Conservation (phyloP, 768 basidiomycete species). For the Psilocybe sp. region DNA sequence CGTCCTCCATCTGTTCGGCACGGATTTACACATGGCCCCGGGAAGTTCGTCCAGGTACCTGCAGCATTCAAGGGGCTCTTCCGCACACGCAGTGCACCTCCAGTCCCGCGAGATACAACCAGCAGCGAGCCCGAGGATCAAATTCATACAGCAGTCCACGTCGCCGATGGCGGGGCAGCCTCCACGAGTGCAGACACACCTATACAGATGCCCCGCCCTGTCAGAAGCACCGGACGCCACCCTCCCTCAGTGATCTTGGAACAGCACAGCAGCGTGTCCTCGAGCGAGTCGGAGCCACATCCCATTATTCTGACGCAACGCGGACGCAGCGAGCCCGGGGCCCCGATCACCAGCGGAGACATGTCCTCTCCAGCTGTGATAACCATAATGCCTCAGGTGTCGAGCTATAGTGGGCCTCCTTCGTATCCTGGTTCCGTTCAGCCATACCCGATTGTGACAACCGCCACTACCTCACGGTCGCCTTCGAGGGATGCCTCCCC, state of each 20-base stretch:
- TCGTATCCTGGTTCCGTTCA: too few relatives aligned
- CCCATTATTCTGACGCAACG: background rate
- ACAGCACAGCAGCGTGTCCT: slow-evolving; percentile 25
- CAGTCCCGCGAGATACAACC: slow-evolving; percentile 32
- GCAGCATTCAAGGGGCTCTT: slow-evolving; percentile 46
- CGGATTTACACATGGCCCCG: background rate
- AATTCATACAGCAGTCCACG: background rate
- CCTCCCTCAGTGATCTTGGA: slow-evolving; percentile 24
- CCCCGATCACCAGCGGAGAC: background rate
- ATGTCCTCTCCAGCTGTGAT: slow-evolving; percentile 1
- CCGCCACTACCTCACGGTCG: too few relatives aligned
- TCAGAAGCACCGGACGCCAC: slow-evolving; percentile 10
- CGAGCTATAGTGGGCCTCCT: too few relatives aligned
- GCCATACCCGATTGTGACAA: too few relatives aligned
- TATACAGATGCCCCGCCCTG: slow-evolving; percentile 19
- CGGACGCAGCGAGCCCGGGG: background rate
- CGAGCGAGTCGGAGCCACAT: slow-evolving; percentile 11
- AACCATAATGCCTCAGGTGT: too few relatives aligned
- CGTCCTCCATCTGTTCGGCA: slow-evolving; percentile 19
- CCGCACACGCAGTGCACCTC: slow-evolving; percentile 57
- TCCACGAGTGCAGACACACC: background rate
- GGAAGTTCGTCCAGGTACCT: slow-evolving; percentile 27
- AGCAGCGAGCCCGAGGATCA: slow-evolving; percentile 1
- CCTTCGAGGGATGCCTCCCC: too few relatives aligned
- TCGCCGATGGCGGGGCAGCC: background rate